Percentiles rank a stretch among this genome's conserved stretches.
Conservation (phyloP, 2,329 filamentous ascomycete species). For the Pseudogymnoascus sp. region DNA sequence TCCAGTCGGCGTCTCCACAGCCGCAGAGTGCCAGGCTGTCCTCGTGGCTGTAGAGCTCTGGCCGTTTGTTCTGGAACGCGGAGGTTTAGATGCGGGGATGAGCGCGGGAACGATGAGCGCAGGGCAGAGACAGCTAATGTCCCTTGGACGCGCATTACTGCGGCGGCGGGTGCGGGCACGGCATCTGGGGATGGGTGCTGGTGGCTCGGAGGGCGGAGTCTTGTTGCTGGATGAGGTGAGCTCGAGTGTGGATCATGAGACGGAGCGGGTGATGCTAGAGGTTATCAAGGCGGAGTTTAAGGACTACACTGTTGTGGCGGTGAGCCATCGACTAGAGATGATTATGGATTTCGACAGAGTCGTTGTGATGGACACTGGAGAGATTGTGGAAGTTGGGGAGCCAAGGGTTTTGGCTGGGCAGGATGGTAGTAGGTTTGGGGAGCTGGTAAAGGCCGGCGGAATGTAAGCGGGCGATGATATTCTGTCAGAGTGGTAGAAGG, state of each 20-base stretch:
- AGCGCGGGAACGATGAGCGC: conserved; percentile 32
- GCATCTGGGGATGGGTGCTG: conserved; percentile 18
- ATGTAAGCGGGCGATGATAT: background rate
- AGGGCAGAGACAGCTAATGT: conserved; percentile 42
- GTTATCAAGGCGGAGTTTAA: conserved; percentile 25
- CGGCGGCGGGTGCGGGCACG: conserved; percentile 23
- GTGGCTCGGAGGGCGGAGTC: conserved; percentile 23
- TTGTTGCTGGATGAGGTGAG: conserved; percentile 30
- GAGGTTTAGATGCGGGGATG: conserved; percentile 36
- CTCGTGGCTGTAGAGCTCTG: conserved; percentile 14
- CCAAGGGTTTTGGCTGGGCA: conserved; percentile 10
- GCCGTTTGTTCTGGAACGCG: conserved; percentile 11
- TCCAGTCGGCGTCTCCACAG: conserved; percentile 29
- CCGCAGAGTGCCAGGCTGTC: conserved; percentile 11
- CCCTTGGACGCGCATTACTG: conserved; percentile 33
- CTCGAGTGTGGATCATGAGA: conserved; percentile 21
- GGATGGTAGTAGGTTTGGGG: conserved; percentile 13
- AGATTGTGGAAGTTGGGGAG: conserved; percentile 17
- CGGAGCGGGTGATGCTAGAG: conserved; percentile 18
- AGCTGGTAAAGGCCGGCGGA: conserved; percentile 12
- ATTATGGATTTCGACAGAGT: conserved; percentile 28
- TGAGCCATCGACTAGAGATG: conserved; percentile 27
- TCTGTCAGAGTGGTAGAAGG: background rate
- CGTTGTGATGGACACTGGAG: conserved; percentile 24
- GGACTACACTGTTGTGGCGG: conserved; percentile 25